Base-by-base conservation (phyloP, 2,329 filamentous ascomycete species). In the Juglanconis oblonga region DNA sequence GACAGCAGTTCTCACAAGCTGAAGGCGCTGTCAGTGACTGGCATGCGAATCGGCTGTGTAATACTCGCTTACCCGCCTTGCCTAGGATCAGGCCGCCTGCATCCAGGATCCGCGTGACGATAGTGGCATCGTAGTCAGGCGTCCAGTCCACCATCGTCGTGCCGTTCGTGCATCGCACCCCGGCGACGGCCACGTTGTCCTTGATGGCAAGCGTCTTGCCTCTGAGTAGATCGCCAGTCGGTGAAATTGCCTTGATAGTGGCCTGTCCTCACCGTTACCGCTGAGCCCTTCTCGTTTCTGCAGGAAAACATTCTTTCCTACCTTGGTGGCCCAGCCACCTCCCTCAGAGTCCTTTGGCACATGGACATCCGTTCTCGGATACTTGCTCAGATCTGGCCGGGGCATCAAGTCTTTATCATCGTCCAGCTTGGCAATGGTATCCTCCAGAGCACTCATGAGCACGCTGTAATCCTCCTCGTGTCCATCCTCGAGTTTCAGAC, bases 1-100 rank as follows among this genome's bases (percentile, higher is more conserved):
- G 65, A n/a, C 69, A 72, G 58, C 67, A 69, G 55, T 66, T 68
- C 50, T 72, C 70, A 48, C 69, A 72, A 4, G 69, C 69, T 7
- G 67, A 67, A 1, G 66, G 13, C 5, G n/a, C 6, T 13, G 42
- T 57, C 42, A 57, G 33, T n/a, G n/a, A 48, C 10, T 24, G 5
- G 24, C n/a, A 29, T 51, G 11, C 24, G 10, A 13, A 6, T 32
- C n/a, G 45, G n/a, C 29, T n/a, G n/a, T 17, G 45, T n/a, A 31
- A 14, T 40, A 40, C 2, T n/a, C 24, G 24, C 55, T 38, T 5
- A 44, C 59, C 55, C 35, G 57, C 54, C 47, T 57, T 68, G 1
- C 70, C 70, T 33, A 63, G 60, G 31, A 71, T 67, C 5, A 64
- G 48, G 4, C 63, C 69, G 1, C 70, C 69, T 4, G 70, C 65